Percentiles rank a stretch among this genome's conserved stretches.
Conservation (phyloP, 371 early-diverging fungal species). For the Mortierella sp. region DNA sequence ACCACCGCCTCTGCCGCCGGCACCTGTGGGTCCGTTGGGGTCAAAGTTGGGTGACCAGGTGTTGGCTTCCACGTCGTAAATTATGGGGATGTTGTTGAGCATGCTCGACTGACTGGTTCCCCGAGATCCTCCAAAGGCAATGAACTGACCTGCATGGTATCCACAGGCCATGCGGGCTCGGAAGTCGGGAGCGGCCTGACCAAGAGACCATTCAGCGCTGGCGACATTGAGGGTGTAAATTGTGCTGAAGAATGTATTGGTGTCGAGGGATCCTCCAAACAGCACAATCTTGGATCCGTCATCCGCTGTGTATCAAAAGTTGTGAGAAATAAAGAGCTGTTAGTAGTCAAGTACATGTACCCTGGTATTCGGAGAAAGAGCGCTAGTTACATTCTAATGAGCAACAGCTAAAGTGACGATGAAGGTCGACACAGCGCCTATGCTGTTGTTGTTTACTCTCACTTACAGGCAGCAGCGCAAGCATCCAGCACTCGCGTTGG, state of each 20-base stretch:
- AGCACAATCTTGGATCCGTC: conserved; percentile 47
- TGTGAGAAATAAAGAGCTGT: too few relatives aligned
- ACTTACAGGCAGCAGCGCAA: conserved; percentile 44
- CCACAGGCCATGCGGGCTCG: conserved; percentile 44
- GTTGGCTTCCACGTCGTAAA: conserved; percentile 29
- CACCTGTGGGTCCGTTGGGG: neutral
- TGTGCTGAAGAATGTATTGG: conserved; percentile 13
- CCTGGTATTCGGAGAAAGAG: too few relatives aligned
- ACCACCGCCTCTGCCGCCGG: neutral
- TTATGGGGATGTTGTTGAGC: conserved; percentile 28
- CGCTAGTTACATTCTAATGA: neutral
- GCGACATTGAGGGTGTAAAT: conserved; percentile 38
- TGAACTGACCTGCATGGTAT: conserved; percentile 31
- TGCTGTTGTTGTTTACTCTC: neutral
- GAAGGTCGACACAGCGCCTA: neutral
- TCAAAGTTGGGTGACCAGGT: conserved; percentile 1
- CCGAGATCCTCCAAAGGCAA: conserved; percentile 46
- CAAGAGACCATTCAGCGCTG: conserved; percentile 33
- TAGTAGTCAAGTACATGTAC: too few relatives aligned
- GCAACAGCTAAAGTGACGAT: neutral
- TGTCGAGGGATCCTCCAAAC: conserved; percentile 41
- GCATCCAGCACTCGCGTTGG: conserved; percentile 38
- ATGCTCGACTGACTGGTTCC: conserved; percentile 22
- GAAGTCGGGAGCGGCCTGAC: conserved; percentile 12
- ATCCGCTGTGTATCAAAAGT: conserved; percentile 16